These are phyloP conservation scores for Epichloe bromicola DNA, from an alignment of 2,329 filamentous ascomycete genomes.

Conservation along the genomic window DNA sequence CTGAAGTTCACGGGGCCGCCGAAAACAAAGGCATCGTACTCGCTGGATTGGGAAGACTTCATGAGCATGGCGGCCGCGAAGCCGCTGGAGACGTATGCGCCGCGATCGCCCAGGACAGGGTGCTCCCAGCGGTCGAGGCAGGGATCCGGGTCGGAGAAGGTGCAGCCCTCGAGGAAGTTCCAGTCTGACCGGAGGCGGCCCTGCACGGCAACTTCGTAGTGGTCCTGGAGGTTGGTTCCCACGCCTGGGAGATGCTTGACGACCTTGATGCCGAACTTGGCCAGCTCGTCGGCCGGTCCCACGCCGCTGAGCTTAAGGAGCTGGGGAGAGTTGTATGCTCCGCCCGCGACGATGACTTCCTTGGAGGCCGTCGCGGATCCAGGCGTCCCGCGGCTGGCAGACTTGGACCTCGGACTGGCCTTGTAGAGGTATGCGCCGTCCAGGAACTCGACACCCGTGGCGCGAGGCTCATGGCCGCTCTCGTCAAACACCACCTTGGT, in stretches of 20 bases:
- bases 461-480: conserved; percentile 16
- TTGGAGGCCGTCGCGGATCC: conserved; percentile 19
- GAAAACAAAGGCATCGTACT: conserved; percentile 19
- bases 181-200: conserved; percentile 7
- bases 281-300: conserved; percentile 26
- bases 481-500: conserved; percentile 24
- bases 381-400: conserved; percentile 10
- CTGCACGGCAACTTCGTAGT: conserved; percentile 15
- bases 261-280: conserved; percentile 33
- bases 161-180: conserved; percentile 12
- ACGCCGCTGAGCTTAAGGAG: conserved; percentile 34
- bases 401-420: conserved; percentile 26
- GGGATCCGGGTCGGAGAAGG: conserved; percentile 18
- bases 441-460: conserved; percentile 30
- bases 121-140: conserved; percentile 21
- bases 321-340: conserved; percentile 32
- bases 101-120: conserved; percentile 5
- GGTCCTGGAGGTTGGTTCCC: conserved; percentile 35
- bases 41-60: conserved; percentile 15
- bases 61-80: conserved; percentile 12
- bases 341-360: conserved; percentile 36
- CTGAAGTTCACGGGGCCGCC: conserved; percentile 16
- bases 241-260: conserved; percentile 47
- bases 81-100: conserved; percentile 14
- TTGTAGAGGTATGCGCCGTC: conserved; percentile 27